These are phyloP conservation scores for Carex myosuroides DNA, from an alignment of 176 grass and related monocot species.

Conservation along the genomic window DNA sequence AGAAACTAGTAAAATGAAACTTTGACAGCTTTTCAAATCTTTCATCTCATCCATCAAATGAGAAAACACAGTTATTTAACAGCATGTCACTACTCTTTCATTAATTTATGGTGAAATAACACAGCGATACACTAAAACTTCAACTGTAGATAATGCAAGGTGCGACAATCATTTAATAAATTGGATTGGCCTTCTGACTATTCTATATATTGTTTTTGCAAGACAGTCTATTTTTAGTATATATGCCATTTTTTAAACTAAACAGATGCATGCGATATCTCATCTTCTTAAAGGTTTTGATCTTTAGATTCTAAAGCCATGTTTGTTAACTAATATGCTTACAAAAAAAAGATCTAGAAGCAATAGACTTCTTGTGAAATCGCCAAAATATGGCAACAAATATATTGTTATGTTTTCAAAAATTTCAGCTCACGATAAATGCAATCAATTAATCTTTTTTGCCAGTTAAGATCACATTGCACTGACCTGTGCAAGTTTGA, in stretches of 20 bases:
- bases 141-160: neutral
- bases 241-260: neutral
- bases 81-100: neutral
- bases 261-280: neutral
- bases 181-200: neutral
- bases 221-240: neutral
- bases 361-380: too few relatives aligned
- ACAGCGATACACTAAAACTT: neutral
- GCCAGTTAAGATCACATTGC: neutral
- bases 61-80: neutral
- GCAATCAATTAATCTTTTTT: neutral
- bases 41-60: neutral
- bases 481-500: slow-evolving; percentile 85
- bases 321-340: neutral
- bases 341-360: neutral
- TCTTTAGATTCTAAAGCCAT: neutral
- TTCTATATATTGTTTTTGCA: neutral
- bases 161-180: neutral
- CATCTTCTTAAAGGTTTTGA: neutral
- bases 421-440: neutral
- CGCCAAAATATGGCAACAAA: too few relatives aligned
- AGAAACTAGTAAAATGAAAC: neutral
- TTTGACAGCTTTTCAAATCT: neutral
- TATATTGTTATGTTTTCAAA: neutral
- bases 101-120: neutral